Conservation (phyloP, 441 rosid species). For the Populus hybrid region DNA sequence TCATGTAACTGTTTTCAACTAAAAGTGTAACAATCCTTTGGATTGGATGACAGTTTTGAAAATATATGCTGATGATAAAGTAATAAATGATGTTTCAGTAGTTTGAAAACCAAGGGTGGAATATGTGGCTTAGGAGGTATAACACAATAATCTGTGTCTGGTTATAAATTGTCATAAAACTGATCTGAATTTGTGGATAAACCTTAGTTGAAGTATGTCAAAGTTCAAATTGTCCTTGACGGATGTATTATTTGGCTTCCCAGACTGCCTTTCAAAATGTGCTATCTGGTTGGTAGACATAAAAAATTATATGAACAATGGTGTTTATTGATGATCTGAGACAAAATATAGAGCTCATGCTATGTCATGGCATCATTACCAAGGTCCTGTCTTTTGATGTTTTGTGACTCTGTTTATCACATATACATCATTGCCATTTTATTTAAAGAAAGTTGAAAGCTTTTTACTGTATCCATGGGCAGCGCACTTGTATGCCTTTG, state of each 20-base stretch:
- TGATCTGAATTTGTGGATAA: neutral
- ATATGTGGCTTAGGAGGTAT: too few relatives aligned
- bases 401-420: neutral
- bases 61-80: too few relatives aligned
- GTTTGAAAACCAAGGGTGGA: too few relatives aligned
- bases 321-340: neutral
- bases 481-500: slow-evolving; percentile 1
- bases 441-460: neutral
- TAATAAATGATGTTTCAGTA: too few relatives aligned
- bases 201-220: neutral
- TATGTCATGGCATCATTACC: slow-evolving; percentile 1
- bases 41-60: neutral
- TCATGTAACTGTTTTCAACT: neutral
- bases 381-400: neutral
- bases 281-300: neutral
- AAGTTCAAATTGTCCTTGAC: neutral
- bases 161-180: neutral
- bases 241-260: neutral
- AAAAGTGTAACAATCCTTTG: too few relatives aligned
- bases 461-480: neutral
- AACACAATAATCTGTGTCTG: neutral
- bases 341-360: neutral
- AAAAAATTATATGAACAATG: neutral
- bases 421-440: neutral
- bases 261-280: neutral